These are phyloP conservation scores for Fusarium piperis DNA, from an alignment of 2,329 filamentous ascomycete genomes.

Conservation along the genomic window DNA sequence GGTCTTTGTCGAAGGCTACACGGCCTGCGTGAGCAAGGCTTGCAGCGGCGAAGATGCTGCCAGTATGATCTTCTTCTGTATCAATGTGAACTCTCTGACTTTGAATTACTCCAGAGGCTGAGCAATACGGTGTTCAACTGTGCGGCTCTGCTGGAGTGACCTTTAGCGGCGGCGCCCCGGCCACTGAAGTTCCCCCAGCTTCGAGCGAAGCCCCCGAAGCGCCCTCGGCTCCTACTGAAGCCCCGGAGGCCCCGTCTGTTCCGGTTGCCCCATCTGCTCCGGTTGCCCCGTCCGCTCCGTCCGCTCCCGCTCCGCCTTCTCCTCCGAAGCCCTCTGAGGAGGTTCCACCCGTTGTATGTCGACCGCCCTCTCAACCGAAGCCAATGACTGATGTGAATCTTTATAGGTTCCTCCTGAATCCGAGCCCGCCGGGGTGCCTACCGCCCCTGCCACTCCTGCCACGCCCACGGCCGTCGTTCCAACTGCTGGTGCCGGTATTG, in stretches of 20 bases:
- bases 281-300: background rate
- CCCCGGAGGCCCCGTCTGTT: background rate
- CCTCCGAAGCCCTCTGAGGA: background rate
- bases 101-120: background rate
- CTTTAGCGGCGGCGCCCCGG: background rate
- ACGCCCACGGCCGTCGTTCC: conserved; percentile 10
- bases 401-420: background rate
- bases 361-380: fast-evolving
- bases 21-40: background rate
- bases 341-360: conserved; percentile 11
- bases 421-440: background rate
- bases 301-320: background rate
- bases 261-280: background rate
- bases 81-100: background rate
- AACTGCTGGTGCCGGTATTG: conserved; percentile 15
- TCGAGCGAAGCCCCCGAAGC: background rate
- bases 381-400: background rate
- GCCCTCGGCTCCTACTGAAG: background rate
- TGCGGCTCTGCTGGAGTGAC: conserved; percentile 7
- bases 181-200: background rate
- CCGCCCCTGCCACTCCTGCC: background rate
- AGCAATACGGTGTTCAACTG: background rate
- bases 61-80: background rate
- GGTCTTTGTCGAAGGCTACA: background rate
- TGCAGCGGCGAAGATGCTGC: conserved; percentile 7